Conservation (phyloP, 148 eudicot species). For the Euryodendron excelsum region DNA sequence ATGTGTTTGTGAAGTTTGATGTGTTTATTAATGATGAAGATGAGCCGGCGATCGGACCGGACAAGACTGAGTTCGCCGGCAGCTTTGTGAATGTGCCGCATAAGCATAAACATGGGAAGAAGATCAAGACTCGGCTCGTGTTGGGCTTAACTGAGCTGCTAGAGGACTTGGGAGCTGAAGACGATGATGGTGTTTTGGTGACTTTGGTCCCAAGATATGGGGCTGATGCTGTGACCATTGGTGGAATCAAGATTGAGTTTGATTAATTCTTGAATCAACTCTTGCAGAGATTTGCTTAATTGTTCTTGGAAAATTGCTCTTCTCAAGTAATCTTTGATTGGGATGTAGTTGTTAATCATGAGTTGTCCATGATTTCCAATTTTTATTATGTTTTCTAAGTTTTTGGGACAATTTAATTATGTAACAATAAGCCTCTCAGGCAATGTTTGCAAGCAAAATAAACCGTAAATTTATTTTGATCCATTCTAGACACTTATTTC, state of each 20-base stretch:
- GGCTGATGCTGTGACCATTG: constrained; percentile 35
- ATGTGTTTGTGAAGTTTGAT: constrained; percentile 58
- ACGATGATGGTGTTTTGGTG: constrained; percentile 65
- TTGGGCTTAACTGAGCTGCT: constrained; percentile 60
- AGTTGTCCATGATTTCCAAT: too few relatives aligned
- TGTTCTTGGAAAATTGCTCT: too few relatives aligned
- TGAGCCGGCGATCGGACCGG: constrained; percentile 34
- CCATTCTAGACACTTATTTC: too few relatives aligned
- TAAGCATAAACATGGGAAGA: constrained; percentile 31
- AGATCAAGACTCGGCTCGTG: constrained; percentile 47
- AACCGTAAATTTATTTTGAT: too few relatives aligned
- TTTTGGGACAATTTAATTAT: too few relatives aligned
- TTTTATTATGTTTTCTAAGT: too few relatives aligned
- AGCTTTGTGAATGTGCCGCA: constrained; percentile 83
- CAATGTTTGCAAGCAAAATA: too few relatives aligned
- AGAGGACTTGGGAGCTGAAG: constrained; percentile 75
- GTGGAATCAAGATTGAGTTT: constrained; percentile 57
- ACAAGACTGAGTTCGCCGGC: constrained; percentile 71
- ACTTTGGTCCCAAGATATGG: constrained; percentile 65
- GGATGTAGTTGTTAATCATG: too few relatives aligned
- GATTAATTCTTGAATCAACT: constrained; percentile 33
- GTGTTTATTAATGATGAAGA: constrained; percentile 74
- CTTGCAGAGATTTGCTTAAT: too few relatives aligned
- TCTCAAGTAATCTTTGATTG: too few relatives aligned
- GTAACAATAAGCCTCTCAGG: too few relatives aligned